Evolutionary conservation across 495 filamentous ascomycete species (phyloP).

Genomic region (Penicillium psychrofluorescens): DNA sequence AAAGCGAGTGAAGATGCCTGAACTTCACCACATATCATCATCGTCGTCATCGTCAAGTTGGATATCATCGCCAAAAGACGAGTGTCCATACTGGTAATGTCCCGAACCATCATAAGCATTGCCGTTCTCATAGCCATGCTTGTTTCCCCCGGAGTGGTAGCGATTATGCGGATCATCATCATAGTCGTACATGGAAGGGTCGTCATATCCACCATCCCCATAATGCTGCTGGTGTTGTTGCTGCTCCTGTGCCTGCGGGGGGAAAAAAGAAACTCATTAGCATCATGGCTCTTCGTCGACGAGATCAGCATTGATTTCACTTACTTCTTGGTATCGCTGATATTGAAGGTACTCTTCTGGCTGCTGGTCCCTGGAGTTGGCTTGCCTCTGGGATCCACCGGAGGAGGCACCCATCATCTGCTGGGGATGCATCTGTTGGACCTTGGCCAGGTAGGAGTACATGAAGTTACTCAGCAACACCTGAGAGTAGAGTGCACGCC

Average conservation of each 20-base stretch:
- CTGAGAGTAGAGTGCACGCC: conserved; percentile 86
- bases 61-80: conserved; percentile 43
- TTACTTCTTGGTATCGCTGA: conserved; percentile 60
- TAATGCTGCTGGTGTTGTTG: conserved; percentile 28
- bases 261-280: conserved; percentile 6
- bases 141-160: conserved; percentile 45
- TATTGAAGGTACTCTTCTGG: conserved; percentile 56
- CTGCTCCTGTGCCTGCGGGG: conserved; percentile 45
- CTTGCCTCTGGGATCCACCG: conserved; percentile 48
- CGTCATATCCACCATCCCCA: conserved; percentile 46
- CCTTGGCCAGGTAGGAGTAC: conserved; percentile 98
- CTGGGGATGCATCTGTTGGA: conserved; percentile 96
- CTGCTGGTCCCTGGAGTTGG: conserved; percentile 55
- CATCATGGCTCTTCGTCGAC: not conserved
- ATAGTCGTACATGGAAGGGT: conserved; percentile 53
- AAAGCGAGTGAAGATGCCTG: conserved; percentile 13
- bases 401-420: conserved; percentile 62
- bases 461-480: conserved; percentile 99
- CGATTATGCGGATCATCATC: conserved; percentile 44
- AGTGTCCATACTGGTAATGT: conserved; percentile 43
- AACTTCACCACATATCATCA: conserved; percentile 49
- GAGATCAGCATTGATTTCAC: conserved; percentile 4
- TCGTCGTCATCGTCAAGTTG: conserved; percentile 45
- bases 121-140: conserved; percentile 42
- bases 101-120: conserved; percentile 31